These are phyloP conservation scores for Colletotrichum sp. DNA, from an alignment of 2,329 filamentous ascomycete genomes.

Conservation along the genomic window DNA sequence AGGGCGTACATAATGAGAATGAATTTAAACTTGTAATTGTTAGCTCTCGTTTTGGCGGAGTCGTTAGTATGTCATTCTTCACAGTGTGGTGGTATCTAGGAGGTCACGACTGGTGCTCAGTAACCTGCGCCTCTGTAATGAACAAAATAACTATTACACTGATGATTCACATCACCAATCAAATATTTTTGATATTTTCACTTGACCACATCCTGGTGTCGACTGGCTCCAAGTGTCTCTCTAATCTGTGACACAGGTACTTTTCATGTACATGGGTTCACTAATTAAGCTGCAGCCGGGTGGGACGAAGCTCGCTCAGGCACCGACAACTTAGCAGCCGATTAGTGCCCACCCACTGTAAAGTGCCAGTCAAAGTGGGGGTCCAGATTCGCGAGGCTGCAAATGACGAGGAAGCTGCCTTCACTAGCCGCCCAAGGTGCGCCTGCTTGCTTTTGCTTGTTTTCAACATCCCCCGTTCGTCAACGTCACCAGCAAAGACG, in stretches of 20 bases:
- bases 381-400: not conserved
- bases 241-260: not conserved
- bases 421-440: not conserved
- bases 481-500: not conserved
- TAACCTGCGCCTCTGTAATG: not conserved
- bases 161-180: not conserved
- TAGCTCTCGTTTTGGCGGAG: not conserved
- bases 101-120: fast-evolving
- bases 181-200: not conserved
- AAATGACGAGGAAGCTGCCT: slow-evolving; percentile 16
- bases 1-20: not conserved
- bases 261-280: not conserved
- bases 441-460: not conserved
- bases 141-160: fast-evolving
- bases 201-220: fast-evolving
- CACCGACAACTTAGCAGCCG: not conserved
- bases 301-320: not conserved
- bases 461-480: not conserved
- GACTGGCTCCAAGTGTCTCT: not conserved
- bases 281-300: not conserved
- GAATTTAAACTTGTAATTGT: not conserved
- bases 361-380: slow-evolving; percentile 5
- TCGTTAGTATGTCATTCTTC: not conserved
- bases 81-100: not conserved
- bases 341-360: not conserved